These are phyloP conservation scores for Fusarium dlaminii DNA, from an alignment of 2,329 filamentous ascomycete species.

Conservation along the genomic window DNA sequence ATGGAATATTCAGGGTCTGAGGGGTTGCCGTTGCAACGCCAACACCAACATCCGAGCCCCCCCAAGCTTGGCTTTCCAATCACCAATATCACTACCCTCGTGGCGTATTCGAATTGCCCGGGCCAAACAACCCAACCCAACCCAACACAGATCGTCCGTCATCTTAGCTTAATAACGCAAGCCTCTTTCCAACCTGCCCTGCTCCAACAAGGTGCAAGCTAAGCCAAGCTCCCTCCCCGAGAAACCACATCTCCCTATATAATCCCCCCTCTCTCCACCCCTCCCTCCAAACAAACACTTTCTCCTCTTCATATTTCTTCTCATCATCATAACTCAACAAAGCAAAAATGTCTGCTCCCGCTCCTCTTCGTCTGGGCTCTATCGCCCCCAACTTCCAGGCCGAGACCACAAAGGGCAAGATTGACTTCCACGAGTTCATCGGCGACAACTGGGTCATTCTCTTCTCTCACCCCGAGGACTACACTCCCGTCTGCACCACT, in stretches of 20 bases:
- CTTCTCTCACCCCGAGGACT: constrained; percentile 89
- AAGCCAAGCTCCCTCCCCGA: background rate
- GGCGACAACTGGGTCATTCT: constrained; percentile 82
- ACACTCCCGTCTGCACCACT: constrained; percentile 94
- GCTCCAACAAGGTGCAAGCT: constrained; percentile 25
- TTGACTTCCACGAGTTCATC: constrained; percentile 86
- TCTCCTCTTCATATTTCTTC: background rate
- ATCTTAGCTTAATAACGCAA: constrained; percentile 5
- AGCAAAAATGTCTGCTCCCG: constrained; percentile 44
- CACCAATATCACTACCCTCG: constrained; percentile 25
- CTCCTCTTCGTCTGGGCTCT: constrained; percentile 69
- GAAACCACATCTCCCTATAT: constrained; percentile 22
- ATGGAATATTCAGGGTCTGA: background rate
- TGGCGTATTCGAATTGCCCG: constrained; percentile 21
- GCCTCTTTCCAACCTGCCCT: background rate
- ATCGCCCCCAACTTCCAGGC: constrained; percentile 84
- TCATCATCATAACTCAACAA: background rate
- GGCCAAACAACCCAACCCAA: background rate
- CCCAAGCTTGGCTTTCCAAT: constrained; percentile 24
- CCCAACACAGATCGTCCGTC: constrained; percentile 31
- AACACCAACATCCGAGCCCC: background rate
- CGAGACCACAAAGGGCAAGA: constrained; percentile 79
- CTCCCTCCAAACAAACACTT: background rate
- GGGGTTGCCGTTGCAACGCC: constrained; percentile 13
- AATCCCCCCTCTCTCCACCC: constrained; percentile 17